Conservation (phyloP, 108 stramenopile genomes). For the Epithemia pelagica region DNA sequence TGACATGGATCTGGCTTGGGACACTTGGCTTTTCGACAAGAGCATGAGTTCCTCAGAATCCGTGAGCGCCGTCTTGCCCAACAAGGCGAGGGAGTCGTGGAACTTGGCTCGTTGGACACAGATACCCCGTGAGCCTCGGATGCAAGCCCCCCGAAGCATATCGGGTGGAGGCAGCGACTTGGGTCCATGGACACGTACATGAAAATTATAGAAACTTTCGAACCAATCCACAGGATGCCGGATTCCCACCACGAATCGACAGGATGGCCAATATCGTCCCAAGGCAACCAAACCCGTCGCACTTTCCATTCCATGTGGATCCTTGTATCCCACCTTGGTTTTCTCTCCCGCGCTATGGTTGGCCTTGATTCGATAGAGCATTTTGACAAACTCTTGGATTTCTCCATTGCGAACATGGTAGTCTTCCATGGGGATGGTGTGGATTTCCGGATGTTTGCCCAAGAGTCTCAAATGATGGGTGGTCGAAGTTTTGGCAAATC, state of each 20-base stretch:
- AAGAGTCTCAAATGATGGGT: conserved; percentile 39
- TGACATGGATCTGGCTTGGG: not conserved
- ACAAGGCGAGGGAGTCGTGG: conserved; percentile 4
- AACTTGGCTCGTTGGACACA: conserved; percentile 6
- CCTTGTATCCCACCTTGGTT: conserved; percentile 4
- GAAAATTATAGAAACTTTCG: conserved; percentile 24
- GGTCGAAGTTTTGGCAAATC: conserved; percentile 68
- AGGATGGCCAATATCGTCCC: conserved; percentile 9
- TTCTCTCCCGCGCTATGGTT: not conserved
- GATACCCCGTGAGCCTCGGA: not conserved
- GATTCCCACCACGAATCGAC: conserved; percentile 16
- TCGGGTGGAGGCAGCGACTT: not conserved
- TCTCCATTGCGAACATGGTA: not conserved
- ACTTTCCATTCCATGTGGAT: not conserved
- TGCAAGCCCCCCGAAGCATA: conserved; percentile 3
- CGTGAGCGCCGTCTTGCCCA: conserved; percentile 6
- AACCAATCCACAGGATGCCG: conserved; percentile 24
- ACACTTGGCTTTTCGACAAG: not conserved
- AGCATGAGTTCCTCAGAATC: conserved; percentile 7
- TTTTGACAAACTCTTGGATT: not conserved
- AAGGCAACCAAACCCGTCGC: not conserved
- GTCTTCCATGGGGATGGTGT: not conserved
- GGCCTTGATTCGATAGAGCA: not conserved
- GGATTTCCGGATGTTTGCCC: conserved; percentile 14
- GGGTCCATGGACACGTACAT: not conserved